Evolutionary conservation across 2,329 filamentous ascomycete genomes (phyloP).

Genomic region (Microcera coccophila): DNA sequence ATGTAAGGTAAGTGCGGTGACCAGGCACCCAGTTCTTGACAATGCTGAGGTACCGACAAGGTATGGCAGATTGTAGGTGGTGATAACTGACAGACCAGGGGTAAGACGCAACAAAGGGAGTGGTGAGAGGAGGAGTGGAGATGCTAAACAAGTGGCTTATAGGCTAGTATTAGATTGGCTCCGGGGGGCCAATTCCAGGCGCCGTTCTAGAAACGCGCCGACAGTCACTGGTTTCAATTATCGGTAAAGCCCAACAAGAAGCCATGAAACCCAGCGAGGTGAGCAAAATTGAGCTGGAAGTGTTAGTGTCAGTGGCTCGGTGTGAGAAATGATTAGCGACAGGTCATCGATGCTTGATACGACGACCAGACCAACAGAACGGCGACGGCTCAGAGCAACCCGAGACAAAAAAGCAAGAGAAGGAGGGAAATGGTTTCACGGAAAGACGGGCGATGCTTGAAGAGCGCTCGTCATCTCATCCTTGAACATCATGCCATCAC

Average conservation of each 20-base stretch:
- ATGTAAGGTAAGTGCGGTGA: slow-evolving; percentile 1
- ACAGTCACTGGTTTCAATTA: not conserved
- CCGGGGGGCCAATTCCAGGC: slow-evolving; percentile 24
- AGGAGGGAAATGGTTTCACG: slow-evolving; percentile 3
- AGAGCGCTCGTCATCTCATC: slow-evolving; percentile 23
- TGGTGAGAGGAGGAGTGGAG: slow-evolving; percentile 19
- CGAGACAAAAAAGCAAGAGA: slow-evolving; percentile 10
- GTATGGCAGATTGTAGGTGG: slow-evolving; percentile 20
- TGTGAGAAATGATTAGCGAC: slow-evolving; percentile 10
- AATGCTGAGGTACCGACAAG: too few species aligned
- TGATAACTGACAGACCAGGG: slow-evolving; percentile 21
- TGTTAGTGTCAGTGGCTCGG: slow-evolving; percentile 1
- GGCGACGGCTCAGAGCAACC: slow-evolving; percentile 4
- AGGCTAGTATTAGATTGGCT: slow-evolving; percentile 19
- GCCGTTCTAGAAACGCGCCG: slow-evolving; percentile 27
- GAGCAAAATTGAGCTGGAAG: not conserved
- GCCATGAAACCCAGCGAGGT: too few species aligned
- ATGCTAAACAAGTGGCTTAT: slow-evolving; percentile 18
- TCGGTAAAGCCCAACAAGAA: too few species aligned
- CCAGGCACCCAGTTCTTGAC: not conserved
- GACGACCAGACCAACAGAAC: slow-evolving; percentile 1
- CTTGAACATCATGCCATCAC: slow-evolving; percentile 26
- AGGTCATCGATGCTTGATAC: slow-evolving; percentile 8
- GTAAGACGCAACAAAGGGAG: slow-evolving; percentile 17
- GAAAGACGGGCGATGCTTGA: slow-evolving; percentile 2